A percentile compares a stretch with the other conserved stretches of the same genome.
Conservation (phyloP, 2,329 filamentous ascomycete species). For the Periconia macrospinosa region DNA sequence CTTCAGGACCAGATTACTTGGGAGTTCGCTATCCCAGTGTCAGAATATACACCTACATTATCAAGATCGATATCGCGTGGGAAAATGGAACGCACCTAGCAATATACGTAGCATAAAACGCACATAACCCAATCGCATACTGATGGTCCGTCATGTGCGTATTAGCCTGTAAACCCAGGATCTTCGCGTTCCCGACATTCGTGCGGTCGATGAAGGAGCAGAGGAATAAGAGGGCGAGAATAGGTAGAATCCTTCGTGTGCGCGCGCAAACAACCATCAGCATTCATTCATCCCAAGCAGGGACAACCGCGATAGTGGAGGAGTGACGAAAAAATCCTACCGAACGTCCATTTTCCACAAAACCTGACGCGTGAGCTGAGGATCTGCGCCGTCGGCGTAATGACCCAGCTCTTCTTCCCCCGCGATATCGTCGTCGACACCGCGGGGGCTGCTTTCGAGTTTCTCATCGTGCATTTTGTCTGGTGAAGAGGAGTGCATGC, state of each 20-base stretch:
- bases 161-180: conserved; percentile 63
- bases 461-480: conserved; percentile 31
- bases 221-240: conserved; percentile 66
- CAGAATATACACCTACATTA: background rate
- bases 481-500: background rate
- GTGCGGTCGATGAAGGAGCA: conserved; percentile 69
- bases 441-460: conserved; percentile 12
- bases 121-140: conserved; percentile 65
- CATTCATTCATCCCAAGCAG: background rate
- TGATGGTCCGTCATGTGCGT: conserved; percentile 59
- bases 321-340: conserved; percentile 24
- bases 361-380: conserved; percentile 34
- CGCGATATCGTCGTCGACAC: conserved; percentile 11
- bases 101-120: conserved; percentile 68
- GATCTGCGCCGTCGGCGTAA: conserved; percentile 6
- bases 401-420: conserved; percentile 22
- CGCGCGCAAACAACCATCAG: conserved; percentile 2
- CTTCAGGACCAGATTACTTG: conserved; percentile 66
- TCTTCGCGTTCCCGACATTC: conserved; percentile 73
- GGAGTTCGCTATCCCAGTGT: conserved; percentile 56
- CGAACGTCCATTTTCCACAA: conserved; percentile 59
- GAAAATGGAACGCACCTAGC: conserved; percentile 46
- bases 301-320: no score
- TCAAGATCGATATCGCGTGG: background rate
- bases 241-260: conserved; percentile 58